These are phyloP conservation scores for Naganishia albida DNA, from an alignment of 1,284 basidiomycete genomes.

Conservation along the genomic window DNA sequence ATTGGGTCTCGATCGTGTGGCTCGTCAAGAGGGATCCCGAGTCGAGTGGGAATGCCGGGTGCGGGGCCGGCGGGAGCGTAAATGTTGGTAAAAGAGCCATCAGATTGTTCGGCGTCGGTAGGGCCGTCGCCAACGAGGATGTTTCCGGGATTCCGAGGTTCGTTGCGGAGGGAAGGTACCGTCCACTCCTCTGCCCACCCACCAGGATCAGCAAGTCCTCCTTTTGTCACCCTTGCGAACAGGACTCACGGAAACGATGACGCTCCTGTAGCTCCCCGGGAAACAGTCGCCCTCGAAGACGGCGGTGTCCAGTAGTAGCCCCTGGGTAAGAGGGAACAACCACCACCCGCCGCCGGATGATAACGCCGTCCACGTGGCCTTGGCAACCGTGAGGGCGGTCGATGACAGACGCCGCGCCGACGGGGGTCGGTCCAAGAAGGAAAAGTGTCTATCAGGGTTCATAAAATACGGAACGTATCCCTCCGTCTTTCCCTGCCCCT, in stretches of 20 bases:
- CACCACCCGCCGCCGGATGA: conserved; percentile 29
- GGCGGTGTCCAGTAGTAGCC: conserved; percentile 26
- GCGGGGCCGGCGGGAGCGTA: conserved; percentile 11
- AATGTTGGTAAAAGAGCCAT: conserved; percentile 26
- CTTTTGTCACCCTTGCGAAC: background rate
- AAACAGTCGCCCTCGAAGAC: conserved; percentile 27
- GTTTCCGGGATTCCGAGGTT: conserved; percentile 10
- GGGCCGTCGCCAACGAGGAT: background rate
- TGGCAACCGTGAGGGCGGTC: background rate
- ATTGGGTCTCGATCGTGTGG: conserved; percentile 8
- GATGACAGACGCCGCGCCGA: background rate
- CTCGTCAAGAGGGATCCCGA: conserved; percentile 1
- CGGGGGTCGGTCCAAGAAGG: background rate
- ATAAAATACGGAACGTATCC: background rate
- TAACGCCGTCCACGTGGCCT: conserved; percentile 4
- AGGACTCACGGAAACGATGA: conserved; percentile 28
- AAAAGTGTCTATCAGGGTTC: conserved; percentile 4
- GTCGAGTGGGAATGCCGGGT: conserved; percentile 21
- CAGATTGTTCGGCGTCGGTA: conserved; percentile 6
- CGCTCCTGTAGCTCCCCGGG: conserved; percentile 24
- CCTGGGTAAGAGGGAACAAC: conserved; percentile 32
- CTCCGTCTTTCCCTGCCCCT: background rate
- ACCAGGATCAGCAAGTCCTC: background rate
- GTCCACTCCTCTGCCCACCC: conserved; percentile 16
- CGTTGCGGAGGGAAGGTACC: conserved; percentile 24